phyloP scores from a whole-genome alignment of 306 rosid genomes.

The Quercus wislizeni region DNA sequence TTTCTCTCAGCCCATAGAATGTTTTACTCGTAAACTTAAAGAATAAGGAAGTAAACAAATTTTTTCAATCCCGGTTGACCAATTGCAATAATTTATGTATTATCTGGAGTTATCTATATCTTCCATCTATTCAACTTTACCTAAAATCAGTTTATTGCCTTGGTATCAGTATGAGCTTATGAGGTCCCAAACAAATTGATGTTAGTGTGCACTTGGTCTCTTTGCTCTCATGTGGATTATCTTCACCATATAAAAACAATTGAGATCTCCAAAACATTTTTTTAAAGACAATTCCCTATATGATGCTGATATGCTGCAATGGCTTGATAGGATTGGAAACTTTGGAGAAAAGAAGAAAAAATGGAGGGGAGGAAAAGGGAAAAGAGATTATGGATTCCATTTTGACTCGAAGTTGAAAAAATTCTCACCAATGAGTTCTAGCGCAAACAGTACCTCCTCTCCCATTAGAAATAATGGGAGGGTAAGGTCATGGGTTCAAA shows the following conservation, averaged over 20 bases:
- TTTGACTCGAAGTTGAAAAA: neutral
- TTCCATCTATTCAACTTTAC: neutral
- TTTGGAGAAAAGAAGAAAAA: neutral
- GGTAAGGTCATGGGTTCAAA: no score
- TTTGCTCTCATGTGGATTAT: neutral
- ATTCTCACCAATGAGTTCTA: no score
- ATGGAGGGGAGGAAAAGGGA: neutral
- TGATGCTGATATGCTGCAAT: neutral
- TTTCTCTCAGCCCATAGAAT: neutral
- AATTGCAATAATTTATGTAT: neutral
- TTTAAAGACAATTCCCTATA: neutral
- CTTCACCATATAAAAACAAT: neutral
- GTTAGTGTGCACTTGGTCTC: neutral
- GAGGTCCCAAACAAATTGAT: neutral
- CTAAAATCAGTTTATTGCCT: neutral
- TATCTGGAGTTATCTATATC: conserved; percentile 4
- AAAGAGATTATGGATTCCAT: neutral
- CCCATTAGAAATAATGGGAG: no score
- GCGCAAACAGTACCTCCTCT: no score
- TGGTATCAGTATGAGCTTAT: neutral
- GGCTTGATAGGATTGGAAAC: neutral
- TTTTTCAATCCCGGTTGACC: neutral
- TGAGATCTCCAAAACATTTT: neutral
- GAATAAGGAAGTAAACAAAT: neutral
- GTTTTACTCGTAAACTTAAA: neutral